Conservation (phyloP, 257 asterid species). For the Hygrophila difformis region DNA sequence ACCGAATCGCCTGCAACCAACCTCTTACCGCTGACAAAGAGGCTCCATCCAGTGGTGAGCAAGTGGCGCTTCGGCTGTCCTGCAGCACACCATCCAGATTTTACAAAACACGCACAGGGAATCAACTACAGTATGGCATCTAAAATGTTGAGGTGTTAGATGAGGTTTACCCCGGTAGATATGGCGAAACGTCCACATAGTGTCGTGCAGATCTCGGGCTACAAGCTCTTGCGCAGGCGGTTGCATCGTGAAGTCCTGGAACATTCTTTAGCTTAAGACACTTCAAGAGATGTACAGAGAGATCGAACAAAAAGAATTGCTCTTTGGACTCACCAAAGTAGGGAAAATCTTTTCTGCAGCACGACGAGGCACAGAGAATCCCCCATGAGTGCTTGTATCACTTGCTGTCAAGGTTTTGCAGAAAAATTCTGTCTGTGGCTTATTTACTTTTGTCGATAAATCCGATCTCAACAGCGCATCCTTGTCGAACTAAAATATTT, state of each 20-base stretch:
- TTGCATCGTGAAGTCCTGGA: constrained; percentile 84
- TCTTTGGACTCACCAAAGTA: constrained; percentile 41
- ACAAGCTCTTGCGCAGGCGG: constrained; percentile 94
- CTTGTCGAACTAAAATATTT: constrained; percentile 53
- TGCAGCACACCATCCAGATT: constrained; percentile 6
- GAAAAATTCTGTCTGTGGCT: constrained; percentile 48
- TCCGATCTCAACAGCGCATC: constrained; percentile 51
- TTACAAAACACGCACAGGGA: not conserved
- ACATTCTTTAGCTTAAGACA: too few relatives aligned
- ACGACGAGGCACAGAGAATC: constrained; percentile 99
- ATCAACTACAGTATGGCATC: too few relatives aligned
- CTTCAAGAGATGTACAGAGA: too few relatives aligned
- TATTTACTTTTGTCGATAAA: constrained; percentile 34
- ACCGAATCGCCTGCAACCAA: constrained; percentile 88
- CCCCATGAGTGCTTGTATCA: constrained; percentile 98
- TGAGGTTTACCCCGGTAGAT: constrained; percentile 71
- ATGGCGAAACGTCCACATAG: constrained; percentile 89
- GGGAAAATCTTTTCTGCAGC: constrained; percentile 97
- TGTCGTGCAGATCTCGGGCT: constrained; percentile 87
- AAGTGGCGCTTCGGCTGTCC: constrained; percentile 97
- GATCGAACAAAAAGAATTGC: too few relatives aligned
- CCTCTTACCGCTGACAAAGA: constrained; percentile 85
- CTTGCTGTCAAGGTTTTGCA: constrained; percentile 92
- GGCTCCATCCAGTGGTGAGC: constrained; percentile 98
- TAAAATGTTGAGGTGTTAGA: not conserved